Evolutionary conservation across 2,329 filamentous ascomycete species (phyloP).

Genomic region (Arthrobotrys entomopaga): DNA sequence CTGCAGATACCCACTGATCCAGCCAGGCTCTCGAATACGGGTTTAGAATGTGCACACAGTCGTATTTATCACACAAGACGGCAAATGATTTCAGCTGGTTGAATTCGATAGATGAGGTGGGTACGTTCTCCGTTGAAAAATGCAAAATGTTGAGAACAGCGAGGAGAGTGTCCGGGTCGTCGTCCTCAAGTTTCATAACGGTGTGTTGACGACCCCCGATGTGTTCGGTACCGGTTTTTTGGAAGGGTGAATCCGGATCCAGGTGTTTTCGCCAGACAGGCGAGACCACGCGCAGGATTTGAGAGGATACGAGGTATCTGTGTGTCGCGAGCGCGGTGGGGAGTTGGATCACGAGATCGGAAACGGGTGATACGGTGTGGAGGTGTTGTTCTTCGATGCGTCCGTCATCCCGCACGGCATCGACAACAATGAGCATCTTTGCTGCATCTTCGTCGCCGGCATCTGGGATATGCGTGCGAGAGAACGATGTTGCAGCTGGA

Average conservation of each 20-base stretch:
- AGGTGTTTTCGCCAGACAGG: conserved; percentile 40
- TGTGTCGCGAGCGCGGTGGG: not conserved
- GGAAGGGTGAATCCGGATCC: conserved; percentile 36
- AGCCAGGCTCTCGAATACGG: conserved; percentile 41
- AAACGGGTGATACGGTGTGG: conserved; percentile 39
- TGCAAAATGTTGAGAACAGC: conserved; percentile 36
- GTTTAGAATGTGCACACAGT: conserved; percentile 41
- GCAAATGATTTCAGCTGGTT: conserved; percentile 37
- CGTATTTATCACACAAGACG: conserved; percentile 54
- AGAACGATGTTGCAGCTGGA: not conserved
- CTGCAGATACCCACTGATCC: conserved; percentile 31
- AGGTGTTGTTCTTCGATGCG: not conserved
- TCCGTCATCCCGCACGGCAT: conserved; percentile 3
- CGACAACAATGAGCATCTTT: not conserved
- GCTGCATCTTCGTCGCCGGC: conserved; percentile 1
- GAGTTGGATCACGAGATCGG: conserved; percentile 44
- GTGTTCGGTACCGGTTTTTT: not conserved
- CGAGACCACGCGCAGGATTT: conserved; percentile 45
- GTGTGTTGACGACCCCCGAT: conserved; percentile 20
- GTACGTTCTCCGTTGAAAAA: conserved; percentile 26
- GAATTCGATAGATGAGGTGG: conserved; percentile 12
- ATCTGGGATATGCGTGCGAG: not conserved
- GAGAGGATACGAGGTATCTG: conserved; percentile 45
- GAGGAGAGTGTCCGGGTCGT: conserved; percentile 42
- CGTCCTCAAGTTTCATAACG: conserved; percentile 37